Evolutionary conservation across 257 asterid species (phyloP).

Genomic region (Avicennia marina): DNA sequence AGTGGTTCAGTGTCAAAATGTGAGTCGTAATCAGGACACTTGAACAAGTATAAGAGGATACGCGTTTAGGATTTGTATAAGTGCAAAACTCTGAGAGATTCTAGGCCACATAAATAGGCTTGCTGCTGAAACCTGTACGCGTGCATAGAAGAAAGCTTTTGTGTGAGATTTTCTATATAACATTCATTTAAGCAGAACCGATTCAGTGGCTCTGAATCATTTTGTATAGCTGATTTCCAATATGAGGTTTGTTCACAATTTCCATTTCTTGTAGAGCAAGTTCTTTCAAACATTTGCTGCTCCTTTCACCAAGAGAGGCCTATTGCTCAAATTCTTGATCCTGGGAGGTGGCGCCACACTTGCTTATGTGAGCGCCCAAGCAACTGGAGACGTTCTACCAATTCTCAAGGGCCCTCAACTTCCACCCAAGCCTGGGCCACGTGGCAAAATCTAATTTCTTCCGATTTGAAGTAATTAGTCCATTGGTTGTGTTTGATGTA

Average conservation of each 20-base stretch:
- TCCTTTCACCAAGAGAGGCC: constrained; percentile 96
- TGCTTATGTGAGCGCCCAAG: constrained; percentile 77
- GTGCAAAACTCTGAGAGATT: too few relatives aligned
- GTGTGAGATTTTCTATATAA: too few relatives aligned
- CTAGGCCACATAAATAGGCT: too few relatives aligned
- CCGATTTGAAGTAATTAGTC: constrained; percentile 9
- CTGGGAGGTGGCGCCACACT: constrained; percentile 83
- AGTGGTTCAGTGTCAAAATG: neutral
- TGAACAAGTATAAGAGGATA: too few relatives aligned
- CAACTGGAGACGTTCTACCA: constrained; percentile 84
- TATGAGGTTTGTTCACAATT: neutral
- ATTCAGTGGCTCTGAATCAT: neutral
- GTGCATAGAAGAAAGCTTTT: too few relatives aligned
- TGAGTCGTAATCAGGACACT: neutral
- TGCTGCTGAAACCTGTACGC: too few relatives aligned
- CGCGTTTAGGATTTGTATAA: neutral
- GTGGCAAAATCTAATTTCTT: constrained; percentile 62
- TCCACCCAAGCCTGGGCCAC: constrained; percentile 79
- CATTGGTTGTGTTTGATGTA: constrained; percentile 24
- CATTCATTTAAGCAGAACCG: too few relatives aligned
- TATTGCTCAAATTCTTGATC: constrained; percentile 92
- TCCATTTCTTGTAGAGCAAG: constrained; percentile 59
- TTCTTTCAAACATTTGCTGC: constrained; percentile 97
- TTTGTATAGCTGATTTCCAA: neutral
- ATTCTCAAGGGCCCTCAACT: constrained; percentile 94